Percentiles rank a stretch among this genome's conserved stretches.
phyloP scores from a whole-genome alignment of 345 rosid species.

The Raphanus raphanistrum region DNA sequence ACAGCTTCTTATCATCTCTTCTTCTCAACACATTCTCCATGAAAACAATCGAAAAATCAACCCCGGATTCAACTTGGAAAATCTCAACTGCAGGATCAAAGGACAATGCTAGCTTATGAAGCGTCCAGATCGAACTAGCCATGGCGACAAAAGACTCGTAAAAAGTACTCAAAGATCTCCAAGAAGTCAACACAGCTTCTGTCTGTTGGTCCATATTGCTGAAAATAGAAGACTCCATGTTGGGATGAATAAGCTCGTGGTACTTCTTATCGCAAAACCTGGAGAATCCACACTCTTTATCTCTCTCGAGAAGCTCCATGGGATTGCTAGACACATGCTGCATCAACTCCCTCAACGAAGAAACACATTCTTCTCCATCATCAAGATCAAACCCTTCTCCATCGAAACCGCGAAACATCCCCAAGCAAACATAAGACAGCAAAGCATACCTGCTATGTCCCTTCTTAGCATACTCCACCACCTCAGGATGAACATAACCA shows the following conservation, averaged over 20 bases:
- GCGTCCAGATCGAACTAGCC: slow-evolving; percentile 85
- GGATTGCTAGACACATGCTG: slow-evolving; percentile 82
- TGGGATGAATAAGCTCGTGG: slow-evolving; percentile 74
- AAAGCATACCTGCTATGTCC: slow-evolving; percentile 70
- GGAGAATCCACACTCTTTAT: slow-evolving; percentile 66
- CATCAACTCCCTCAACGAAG: slow-evolving; percentile 62
- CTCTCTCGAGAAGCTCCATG: slow-evolving; percentile 68
- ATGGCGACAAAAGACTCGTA: slow-evolving; percentile 75
- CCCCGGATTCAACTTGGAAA: slow-evolving; percentile 82
- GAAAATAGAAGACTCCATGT: slow-evolving; percentile 88
- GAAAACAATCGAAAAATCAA: slow-evolving; percentile 72
- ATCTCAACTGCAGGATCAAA: slow-evolving; percentile 86
- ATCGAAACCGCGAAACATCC: slow-evolving; percentile 80
- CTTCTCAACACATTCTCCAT: slow-evolving; percentile 75
- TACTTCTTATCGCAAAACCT: slow-evolving; percentile 88
- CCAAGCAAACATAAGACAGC: slow-evolving; percentile 75
- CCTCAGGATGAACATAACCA: slow-evolving; percentile 56
- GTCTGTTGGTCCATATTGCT: slow-evolving; percentile 57
- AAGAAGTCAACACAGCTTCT: slow-evolving; percentile 74
- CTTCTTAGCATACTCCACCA: slow-evolving; percentile 59
- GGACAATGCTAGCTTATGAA: slow-evolving; percentile 76
- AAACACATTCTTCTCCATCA: slow-evolving; percentile 6
- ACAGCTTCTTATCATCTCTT: slow-evolving; percentile 22
- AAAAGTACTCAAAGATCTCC: slow-evolving; percentile 73
- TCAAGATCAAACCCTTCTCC: not conserved